These are phyloP conservation scores for Xylariaceae sp. DNA, from an alignment of 2,329 filamentous ascomycete genomes.

Conservation along the genomic window DNA sequence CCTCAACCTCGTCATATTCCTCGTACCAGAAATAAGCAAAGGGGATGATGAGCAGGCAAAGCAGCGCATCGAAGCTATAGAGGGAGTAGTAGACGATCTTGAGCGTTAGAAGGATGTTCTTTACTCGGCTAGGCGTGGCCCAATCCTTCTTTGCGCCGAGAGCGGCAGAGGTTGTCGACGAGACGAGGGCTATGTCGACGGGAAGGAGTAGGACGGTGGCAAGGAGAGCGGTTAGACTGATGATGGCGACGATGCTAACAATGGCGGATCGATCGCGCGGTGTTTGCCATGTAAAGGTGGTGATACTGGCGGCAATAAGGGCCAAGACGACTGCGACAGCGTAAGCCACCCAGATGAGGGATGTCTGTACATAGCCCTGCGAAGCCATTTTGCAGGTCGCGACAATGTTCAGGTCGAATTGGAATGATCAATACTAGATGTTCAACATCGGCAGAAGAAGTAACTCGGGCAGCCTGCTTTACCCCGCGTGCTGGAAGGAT, in stretches of 20 bases:
- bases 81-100: constrained; percentile 90
- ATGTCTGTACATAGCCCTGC: constrained; percentile 74
- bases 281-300: constrained; percentile 89
- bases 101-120: constrained; percentile 77
- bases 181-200: constrained; percentile 93
- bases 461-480: neutral
- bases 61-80: constrained; percentile 86
- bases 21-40: constrained; percentile 99
- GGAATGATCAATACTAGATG: neutral
- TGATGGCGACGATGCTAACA: constrained; percentile 81
- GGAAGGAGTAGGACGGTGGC: constrained; percentile 91
- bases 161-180: constrained; percentile 76
- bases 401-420: neutral
- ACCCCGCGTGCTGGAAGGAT: constrained; percentile 10
- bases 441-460: neutral
- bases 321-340: constrained; percentile 78
- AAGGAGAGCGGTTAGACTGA: constrained; percentile 84
- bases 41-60: constrained; percentile 87
- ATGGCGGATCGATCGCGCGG: constrained; percentile 81
- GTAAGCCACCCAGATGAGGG: constrained; percentile 94
- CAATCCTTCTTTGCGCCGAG: constrained; percentile 89
- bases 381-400: constrained; percentile 31
- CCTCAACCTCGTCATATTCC: constrained; percentile 90
- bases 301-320: constrained; percentile 76
- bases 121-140: constrained; percentile 82